These are phyloP conservation scores for Rosa persica DNA, from an alignment of 306 rosid species.

Conservation along the genomic window DNA sequence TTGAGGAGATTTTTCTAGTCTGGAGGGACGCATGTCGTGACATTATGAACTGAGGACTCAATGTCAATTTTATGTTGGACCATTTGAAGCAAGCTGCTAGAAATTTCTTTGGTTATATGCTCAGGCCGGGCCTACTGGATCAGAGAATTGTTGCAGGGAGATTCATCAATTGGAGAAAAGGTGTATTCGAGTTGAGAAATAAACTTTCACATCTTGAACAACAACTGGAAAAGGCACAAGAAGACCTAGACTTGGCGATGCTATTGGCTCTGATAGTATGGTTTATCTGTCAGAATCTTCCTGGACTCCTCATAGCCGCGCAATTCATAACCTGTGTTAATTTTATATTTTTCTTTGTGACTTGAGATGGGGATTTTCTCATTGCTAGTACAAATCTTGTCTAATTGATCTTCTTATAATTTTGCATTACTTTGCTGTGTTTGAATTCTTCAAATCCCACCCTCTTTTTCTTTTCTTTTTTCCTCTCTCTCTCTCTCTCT, in stretches of 20 bases:
- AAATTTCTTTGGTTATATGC: not conserved
- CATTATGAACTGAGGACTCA: not conserved
- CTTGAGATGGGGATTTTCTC: too few relatives aligned
- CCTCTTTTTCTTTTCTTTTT: too few relatives aligned
- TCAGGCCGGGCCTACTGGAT: not conserved
- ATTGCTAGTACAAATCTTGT: too few relatives aligned
- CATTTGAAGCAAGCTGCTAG: not conserved
- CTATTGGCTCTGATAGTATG: not conserved
- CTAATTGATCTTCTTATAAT: too few relatives aligned
- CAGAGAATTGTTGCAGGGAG: not conserved
- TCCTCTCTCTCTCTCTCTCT: too few relatives aligned
- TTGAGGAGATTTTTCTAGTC: not conserved
- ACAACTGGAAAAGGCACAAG: not conserved
- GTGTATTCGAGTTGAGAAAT: too few relatives aligned
- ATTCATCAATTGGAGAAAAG: not conserved
- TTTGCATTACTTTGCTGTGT: too few relatives aligned
- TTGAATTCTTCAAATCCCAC: too few relatives aligned
- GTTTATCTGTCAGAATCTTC: not conserved
- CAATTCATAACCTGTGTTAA: not conserved
- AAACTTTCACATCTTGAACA: not conserved
- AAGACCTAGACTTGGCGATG: not conserved
- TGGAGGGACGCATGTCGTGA: conserved; percentile 4
- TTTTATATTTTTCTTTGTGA: not conserved
- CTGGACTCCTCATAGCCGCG: not conserved
- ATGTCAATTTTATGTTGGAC: not conserved